Percentiles rank a stretch among this genome's conserved stretches.
Evolutionary conservation across 129 eudicot species (phyloP).

Genomic region (sunflower (Helianthus annuus)): HanXRQr2.0-SUNRISE NC_035443.2:12270777-12271276

Average conservation of each 20-base stretch:
- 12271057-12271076: not conserved
- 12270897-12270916: too few relatives aligned
- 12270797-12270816: not conserved
- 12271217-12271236: conserved; percentile 72
- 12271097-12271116: conserved; percentile 5
- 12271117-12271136: not conserved
- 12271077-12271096: conserved; percentile 8
- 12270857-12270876: too few relatives aligned
- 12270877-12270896: too few relatives aligned
- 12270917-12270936: too few relatives aligned
- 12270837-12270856: not conserved
- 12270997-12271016: too few relatives aligned
- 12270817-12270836: not conserved
- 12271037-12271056: not conserved
- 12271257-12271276: conserved; percentile 73
- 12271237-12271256: conserved; percentile 96
- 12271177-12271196: too few relatives aligned
- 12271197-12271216: too few relatives aligned
- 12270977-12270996: too few relatives aligned
- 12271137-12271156: not conserved
- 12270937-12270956: too few relatives aligned
- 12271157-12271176: not conserved
- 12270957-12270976: too few relatives aligned
- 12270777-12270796: conserved; percentile 1
- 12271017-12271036: not conserved